Evolutionary conservation across 495 filamentous ascomycete genomes (phyloP).

Genomic region (Neurospora sp.): DNA sequence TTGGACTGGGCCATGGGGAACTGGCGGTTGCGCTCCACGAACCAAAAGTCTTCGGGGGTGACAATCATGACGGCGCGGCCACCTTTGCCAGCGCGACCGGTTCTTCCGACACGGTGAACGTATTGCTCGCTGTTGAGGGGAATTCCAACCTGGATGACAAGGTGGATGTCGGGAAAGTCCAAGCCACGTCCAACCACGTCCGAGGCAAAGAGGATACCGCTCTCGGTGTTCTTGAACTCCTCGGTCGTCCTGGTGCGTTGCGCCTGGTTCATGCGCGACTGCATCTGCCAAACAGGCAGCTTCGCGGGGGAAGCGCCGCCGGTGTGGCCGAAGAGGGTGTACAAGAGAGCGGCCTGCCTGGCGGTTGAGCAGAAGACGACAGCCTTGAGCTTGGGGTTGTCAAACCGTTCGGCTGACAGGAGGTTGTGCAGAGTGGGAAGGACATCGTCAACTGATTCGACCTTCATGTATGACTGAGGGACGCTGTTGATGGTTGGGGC

Average conservation of each 20-base stretch:
- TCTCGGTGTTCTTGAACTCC: constrained; percentile 73
- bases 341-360: constrained; percentile 92
- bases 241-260: constrained; percentile 68
- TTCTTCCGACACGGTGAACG: constrained; percentile 87
- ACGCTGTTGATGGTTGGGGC: constrained; percentile 72
- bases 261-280: constrained; percentile 51
- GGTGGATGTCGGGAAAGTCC: constrained; percentile 63
- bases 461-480: constrained; percentile 62
- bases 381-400: constrained; percentile 58
- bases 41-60: constrained; percentile 69
- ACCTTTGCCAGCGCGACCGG: constrained; percentile 67
- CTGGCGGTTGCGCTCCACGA: constrained; percentile 14
- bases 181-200: constrained; percentile 86
- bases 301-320: constrained; percentile 68
- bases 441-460: constrained; percentile 77
- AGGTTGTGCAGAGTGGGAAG: constrained; percentile 70
- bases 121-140: constrained; percentile 69
- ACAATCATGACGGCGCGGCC: constrained; percentile 85
- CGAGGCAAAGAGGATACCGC: constrained; percentile 76
- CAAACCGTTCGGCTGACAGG: constrained; percentile 88
- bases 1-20: constrained; percentile 21
- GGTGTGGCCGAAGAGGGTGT: constrained; percentile 54
- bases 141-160: constrained; percentile 87
- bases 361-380: constrained; percentile 99
- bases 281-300: constrained; percentile 79